phyloP scores from a whole-genome alignment of 768 basidiomycete species.

The Obba rivulosa region DNA sequence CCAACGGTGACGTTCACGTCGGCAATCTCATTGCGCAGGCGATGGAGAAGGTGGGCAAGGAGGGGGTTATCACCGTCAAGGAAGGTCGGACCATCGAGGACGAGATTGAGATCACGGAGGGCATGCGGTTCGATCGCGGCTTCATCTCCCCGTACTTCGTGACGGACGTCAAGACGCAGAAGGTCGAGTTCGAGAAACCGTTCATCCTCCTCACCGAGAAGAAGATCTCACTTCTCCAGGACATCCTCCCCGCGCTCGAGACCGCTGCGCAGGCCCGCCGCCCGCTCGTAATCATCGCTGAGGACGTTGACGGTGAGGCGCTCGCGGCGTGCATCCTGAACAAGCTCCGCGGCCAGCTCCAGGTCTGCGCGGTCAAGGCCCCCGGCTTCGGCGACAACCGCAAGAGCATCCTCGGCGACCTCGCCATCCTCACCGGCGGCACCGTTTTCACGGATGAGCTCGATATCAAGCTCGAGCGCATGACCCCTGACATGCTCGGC shows the following conservation, averaged over 20 bases:
- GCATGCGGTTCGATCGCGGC: conserved; percentile 99
- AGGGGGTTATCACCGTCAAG: conserved; percentile 99
- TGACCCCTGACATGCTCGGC: conserved; percentile 84
- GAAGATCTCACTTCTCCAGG: conserved; percentile 93
- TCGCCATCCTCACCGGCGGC: conserved; percentile 95
- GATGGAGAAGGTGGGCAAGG: conserved; percentile 99
- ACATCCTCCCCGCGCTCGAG: conserved; percentile 91
- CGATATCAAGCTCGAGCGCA: conserved; percentile 94
- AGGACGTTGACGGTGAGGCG: conserved; percentile 97
- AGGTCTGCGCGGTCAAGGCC: conserved; percentile 92
- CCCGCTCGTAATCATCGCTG: conserved; percentile 93
- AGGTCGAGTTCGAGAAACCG: conserved; percentile 96
- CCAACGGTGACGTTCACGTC: conserved; percentile 78
- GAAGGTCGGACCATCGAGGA: conserved; percentile 98
- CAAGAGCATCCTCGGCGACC: conserved; percentile 94
- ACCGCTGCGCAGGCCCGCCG: conserved; percentile 75
- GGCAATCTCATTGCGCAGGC: conserved; percentile 95
- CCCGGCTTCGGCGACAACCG: conserved; percentile 99
- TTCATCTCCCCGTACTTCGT: conserved; percentile 98
- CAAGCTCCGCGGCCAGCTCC: conserved; percentile 97
- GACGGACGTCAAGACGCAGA: conserved; percentile 95
- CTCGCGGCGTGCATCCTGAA: conserved; percentile 97
- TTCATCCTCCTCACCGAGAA: conserved; percentile 91
- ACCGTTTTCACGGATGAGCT: conserved; percentile 92
- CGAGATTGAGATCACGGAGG: conserved; percentile 98